Evolutionary conservation across 768 basidiomycete genomes (phyloP), one percentile per base, ranked within the genome.

Genomic region (Podaxis pistillaris): DNA sequence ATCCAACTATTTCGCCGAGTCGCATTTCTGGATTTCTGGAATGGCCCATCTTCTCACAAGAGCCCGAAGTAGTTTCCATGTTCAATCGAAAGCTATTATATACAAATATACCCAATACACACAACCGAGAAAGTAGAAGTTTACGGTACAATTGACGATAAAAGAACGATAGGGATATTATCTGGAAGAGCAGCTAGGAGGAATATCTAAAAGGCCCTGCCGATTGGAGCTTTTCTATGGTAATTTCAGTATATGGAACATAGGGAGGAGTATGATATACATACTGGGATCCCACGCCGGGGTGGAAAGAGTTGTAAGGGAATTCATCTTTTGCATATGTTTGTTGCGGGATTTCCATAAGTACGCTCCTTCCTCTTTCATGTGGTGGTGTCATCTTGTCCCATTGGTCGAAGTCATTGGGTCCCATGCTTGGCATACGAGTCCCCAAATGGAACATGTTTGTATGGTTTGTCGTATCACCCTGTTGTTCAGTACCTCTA

Each of bases 381-480:
- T 46, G 46, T 13, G 54, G 19, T 38, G 64, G 61, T 37, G 33
- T 72, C 40, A 72, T 74, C 60, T 71, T 73, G 56, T 77, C 73
- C 78, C 77, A 78, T 30, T 64, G 57, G 15, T 74, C 72, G 28
- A 75, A 63, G 47, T 78, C 78, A 37, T 63, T 66, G 11, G 73
- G 75, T 17, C 73, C 77, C 72, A 78, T 71, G 41, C 76, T 78
- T 6, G 78, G 77, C 68, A 78, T 70, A 2, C 81, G 75, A 4
- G 81, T 83, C 11, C 81, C 81, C 19, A 81, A 72, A 60, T 78
- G 77, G 70, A 83, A 83, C 72, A 83, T 72, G 64, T 83, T 82
- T n/a, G 81, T 82, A 64, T 81, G 74, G 60, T 78, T 79, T 17
- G 70, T 71, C 4, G 72, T 76, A 5, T 72, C 73, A 6, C 73